phyloP scores from a whole-genome alignment of 2,329 filamentous ascomycete genomes.

The Cryphonectria japonica region DNA sequence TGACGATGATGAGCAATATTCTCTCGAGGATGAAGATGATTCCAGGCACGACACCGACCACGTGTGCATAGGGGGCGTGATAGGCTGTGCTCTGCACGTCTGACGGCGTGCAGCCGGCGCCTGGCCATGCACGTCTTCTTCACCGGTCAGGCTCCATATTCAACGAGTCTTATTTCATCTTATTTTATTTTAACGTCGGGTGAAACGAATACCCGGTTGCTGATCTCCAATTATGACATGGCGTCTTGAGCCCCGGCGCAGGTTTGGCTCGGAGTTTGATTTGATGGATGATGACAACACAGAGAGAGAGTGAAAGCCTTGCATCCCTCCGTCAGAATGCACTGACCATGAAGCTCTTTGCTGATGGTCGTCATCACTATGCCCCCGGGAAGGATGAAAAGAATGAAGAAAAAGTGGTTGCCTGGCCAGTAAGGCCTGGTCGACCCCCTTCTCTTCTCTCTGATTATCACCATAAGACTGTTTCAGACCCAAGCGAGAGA shows the following conservation, averaged over 20 bases:
- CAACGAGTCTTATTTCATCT: not conserved
- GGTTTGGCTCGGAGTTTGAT: not conserved
- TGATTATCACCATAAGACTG: conserved; percentile 27
- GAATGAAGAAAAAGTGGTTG: not conserved
- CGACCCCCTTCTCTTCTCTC: conserved; percentile 5
- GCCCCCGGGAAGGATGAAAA: not conserved
- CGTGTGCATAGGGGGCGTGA: conserved; percentile 1
- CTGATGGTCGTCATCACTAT: conserved; percentile 19
- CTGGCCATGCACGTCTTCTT: conserved; percentile 3
- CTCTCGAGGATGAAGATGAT: not conserved
- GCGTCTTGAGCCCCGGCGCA: not conserved
- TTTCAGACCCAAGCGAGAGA: conserved; percentile 29
- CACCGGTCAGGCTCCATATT: conserved; percentile 16
- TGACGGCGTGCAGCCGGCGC: conserved; percentile 5
- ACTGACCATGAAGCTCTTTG: not conserved
- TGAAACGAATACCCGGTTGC: not conserved
- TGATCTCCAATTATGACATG: not conserved
- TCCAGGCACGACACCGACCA: conserved; percentile 1
- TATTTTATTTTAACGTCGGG: not conserved
- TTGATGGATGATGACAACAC: not conserved
- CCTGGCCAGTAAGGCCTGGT: not conserved
- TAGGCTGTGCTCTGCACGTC: conserved; percentile 15
- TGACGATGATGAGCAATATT: not conserved
- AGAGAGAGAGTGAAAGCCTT: not conserved
- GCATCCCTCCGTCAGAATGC: conserved; percentile 2